Base-by-base conservation (phyloP, 2,329 filamentous ascomycete genomes). In the Atkinsonella texensis region DNA sequence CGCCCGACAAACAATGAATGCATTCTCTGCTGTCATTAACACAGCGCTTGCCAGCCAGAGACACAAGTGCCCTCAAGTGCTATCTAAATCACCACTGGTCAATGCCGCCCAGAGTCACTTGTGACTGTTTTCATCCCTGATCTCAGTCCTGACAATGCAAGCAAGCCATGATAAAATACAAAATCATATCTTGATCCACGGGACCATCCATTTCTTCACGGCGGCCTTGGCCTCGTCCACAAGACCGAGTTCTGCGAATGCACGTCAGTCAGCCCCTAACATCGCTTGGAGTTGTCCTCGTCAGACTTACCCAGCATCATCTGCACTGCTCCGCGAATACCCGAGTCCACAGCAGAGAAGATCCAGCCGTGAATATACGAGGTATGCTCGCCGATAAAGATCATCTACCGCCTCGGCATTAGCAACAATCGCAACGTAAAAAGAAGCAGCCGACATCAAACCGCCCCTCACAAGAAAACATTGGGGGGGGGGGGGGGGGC, bases 291-390 rank as follows among this genome's bases (percentile, higher is more conserved):
- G 35, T 35, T 35, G 10, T 12, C 8, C 11, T 4, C 6, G 12
- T 38, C 35, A 9, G 11, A 48, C 55, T 41, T 50, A 58, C 57
- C 76, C 17, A 85, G 67, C 62, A 86, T 65, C 54, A 86, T 57
- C 65, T 87, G 81, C 4, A 80, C 73, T 0, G 80, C 79, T 0
- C 83, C 81, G 1, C 84, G 70, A 1, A 87, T 77, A 0, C 80
- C 83, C 11, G 78, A 83, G 60, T 87, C 83, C 4, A 87, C 67
- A 1, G 84, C 83, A 2, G 76, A 79, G 33, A 77, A 76, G 48
- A 85, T 83, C 83, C 82, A 87, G 1, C 81, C 83, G 60, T 87
- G 84, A 0, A 84, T 88, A 60, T 83, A 85, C 7, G 75, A 79
- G 0, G 83, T 86, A 60, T 87, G 83, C 63, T 87, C 84, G 2